Base-by-base conservation (phyloP, 176 grass and related monocot species). In the Sorghum bicolor region DNA sequence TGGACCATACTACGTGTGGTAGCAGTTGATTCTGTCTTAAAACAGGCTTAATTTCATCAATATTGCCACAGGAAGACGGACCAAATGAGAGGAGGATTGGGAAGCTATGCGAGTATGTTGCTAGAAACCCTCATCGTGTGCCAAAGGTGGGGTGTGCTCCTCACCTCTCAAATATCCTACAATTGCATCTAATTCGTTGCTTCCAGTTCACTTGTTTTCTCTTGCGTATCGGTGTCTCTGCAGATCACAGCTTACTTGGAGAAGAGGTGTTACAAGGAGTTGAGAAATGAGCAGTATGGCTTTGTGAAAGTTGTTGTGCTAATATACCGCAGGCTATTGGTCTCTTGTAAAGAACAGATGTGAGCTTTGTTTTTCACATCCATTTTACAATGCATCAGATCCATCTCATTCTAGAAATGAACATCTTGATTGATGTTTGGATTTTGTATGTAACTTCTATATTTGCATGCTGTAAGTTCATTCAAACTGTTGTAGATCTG, bases 331-430 rank as follows among this genome's bases (percentile, higher is more conserved):
- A 99, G 82, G 62, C 68, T 99, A 48, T 85, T 99, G 76, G 87
- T 89, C 83, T 90, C 91, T 60, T 99, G 96, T 78, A 96, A 84
- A 84, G 93, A 96, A 28, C 96, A 99, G 82, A 94, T 99, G 96
- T 99, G 57, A 88, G 93, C 91, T 33, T 64, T 70, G 41, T 48
- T 36, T 79, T 36, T 25, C 38, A 83, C 22, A 2, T 77, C 37
- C 70, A 31, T 44, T 73, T 73, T 73, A 73, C 70, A 72, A 16
- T 29, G 40, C 11, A 40, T 29, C 24, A 72, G 40, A 73, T 73
- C 14, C 26, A 73, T 40, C 28, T 65, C 30, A 67, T 48, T 58
- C 26, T 6, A 58, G 0, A 73, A 4, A 5, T 19, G 25, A 31
- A 73, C 25, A 43, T 43, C 40, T 47, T 73, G 41, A 70, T 43